Conservation (phyloP, 371 early-diverging fungal genomes). For the Saksenaea oblongispora region DNA sequence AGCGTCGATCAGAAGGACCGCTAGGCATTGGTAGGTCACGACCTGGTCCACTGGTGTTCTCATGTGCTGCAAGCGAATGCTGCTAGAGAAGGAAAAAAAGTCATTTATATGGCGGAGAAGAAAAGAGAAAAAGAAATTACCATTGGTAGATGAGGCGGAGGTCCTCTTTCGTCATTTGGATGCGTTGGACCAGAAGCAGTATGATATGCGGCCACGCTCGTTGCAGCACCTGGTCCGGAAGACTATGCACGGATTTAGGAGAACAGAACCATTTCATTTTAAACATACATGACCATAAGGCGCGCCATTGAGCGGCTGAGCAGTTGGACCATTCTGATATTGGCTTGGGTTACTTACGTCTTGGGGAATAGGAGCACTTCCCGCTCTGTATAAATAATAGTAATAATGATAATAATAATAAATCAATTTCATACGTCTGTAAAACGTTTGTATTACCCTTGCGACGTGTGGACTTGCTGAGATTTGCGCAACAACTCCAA, state of each 20-base stretch:
- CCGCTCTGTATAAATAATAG: conserved; percentile 26
- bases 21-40: conserved; percentile 49
- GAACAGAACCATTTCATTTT: not conserved
- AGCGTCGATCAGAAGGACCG: conserved; percentile 26
- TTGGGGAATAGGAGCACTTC: conserved; percentile 61
- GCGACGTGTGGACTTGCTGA: conserved; percentile 76
- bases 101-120: not conserved
- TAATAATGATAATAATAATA: not conserved
- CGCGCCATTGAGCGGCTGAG: conserved; percentile 34
- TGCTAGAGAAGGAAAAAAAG: conserved; percentile 22
- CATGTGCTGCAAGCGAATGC: conserved; percentile 15
- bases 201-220: conserved; percentile 12
- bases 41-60: conserved; percentile 30
- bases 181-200: not conserved
- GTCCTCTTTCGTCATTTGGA: conserved; percentile 7
- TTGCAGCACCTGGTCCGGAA: conserved; percentile 7
- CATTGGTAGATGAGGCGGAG: conserved; percentile 11
- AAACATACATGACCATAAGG: conserved; percentile 24
- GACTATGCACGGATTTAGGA: not conserved
- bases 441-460: conserved; percentile 56
- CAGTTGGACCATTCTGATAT: conserved; percentile 38
- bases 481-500: conserved; percentile 61
- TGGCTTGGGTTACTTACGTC: conserved; percentile 63
- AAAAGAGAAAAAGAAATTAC: not conserved
- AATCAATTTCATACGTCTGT: not conserved